These are phyloP conservation scores for Amanita phalloides DNA, from an alignment of 768 basidiomycete genomes.

Conservation along the genomic window DNA sequence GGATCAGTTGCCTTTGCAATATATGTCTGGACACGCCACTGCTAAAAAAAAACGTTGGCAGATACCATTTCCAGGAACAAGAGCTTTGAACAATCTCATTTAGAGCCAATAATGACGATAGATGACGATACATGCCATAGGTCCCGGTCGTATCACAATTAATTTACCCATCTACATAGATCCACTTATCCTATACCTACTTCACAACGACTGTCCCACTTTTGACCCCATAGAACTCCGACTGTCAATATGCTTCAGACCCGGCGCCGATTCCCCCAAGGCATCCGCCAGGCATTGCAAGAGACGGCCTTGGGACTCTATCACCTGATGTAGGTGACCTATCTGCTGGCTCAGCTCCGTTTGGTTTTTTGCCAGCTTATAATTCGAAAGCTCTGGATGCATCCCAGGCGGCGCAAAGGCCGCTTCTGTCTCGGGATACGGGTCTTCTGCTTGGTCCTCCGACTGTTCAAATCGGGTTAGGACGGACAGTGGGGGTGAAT, in stretches of 20 bases:
- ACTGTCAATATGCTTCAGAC: neutral
- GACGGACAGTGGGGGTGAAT: neutral
- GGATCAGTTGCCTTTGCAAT: too few species aligned
- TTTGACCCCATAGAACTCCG: neutral
- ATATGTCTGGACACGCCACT: too few species aligned
- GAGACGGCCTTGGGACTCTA: constrained; percentile 52
- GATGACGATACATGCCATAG: too few species aligned
- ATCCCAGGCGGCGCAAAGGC: constrained; percentile 8
- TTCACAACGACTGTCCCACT: neutral
- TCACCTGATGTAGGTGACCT: constrained; percentile 36
- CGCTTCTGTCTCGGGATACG: constrained; percentile 5
- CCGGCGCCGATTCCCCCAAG: neutral
- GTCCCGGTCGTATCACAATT: too few species aligned
- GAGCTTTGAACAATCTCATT: too few species aligned
- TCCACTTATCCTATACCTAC: too few species aligned
- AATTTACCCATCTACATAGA: too few species aligned
- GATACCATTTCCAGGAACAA: too few species aligned
- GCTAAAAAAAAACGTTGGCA: too few species aligned
- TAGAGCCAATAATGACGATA: too few species aligned
- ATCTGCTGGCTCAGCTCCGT: constrained; percentile 59
- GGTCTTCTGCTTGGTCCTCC: neutral
- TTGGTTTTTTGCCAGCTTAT: constrained; percentile 57
- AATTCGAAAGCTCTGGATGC: constrained; percentile 36
- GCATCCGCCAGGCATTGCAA: constrained; percentile 25
- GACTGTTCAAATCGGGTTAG: neutral